Evolutionary conservation across 2,329 filamentous ascomycete genomes (phyloP).

Genomic region (Cercospora zeae-maydis): DNA sequence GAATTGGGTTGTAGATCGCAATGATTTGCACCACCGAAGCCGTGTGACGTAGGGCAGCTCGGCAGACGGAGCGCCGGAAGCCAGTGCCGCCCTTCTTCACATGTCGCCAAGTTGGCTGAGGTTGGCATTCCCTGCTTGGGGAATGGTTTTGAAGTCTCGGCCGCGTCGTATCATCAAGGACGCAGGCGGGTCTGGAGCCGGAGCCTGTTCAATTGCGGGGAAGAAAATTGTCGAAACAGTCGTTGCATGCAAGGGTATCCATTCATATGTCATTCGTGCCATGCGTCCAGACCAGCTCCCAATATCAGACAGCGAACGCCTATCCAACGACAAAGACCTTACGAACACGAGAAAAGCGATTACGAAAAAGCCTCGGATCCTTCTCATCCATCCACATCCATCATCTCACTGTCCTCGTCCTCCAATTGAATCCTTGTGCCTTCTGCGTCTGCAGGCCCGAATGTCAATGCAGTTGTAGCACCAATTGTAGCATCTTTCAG

Average conservation of each 20-base stretch:
- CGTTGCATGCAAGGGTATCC: neutral
- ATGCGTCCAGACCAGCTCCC: neutral
- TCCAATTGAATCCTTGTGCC: conserved; percentile 34
- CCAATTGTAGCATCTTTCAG: conserved; percentile 30
- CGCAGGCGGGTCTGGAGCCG: neutral
- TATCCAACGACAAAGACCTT: neutral
- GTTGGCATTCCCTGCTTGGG: neutral
- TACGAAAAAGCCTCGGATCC: neutral
- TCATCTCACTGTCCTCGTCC: conserved; percentile 27
- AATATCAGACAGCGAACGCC: neutral
- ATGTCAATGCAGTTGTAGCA: conserved; percentile 26
- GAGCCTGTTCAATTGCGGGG: neutral
- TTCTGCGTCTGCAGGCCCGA: conserved; percentile 36
- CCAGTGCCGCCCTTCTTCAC: neutral
- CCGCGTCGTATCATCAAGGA: neutral
- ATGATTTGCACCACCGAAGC: neutral
- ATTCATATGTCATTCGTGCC: neutral
- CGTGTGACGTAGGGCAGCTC: neutral
- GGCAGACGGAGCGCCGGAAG: neutral
- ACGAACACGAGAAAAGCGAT: neutral
- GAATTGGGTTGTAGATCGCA: conserved; percentile 1
- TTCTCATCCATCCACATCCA: conserved; percentile 25
- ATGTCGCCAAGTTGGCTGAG: neutral
- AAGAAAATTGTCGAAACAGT: neutral
- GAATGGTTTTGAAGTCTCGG: neutral